A percentile compares a stretch with the other conserved stretches of the same genome.
phyloP scores from a whole-genome alignment of 192 early-diverging fungal species.

The Kappamyces sp. region DNA sequence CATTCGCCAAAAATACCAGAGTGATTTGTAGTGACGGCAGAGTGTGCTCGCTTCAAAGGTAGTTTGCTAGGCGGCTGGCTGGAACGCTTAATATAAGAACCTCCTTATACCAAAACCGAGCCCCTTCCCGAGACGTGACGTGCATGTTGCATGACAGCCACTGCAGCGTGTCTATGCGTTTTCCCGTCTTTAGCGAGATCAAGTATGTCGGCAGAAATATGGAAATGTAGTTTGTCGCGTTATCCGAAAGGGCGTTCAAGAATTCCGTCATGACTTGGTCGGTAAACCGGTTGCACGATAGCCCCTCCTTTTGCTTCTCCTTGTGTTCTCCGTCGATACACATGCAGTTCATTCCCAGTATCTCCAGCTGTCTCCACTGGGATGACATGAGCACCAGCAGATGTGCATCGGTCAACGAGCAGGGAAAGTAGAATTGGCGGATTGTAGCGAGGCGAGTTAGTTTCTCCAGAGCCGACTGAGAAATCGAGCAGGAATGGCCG shows the following conservation, averaged over 20 bases:
- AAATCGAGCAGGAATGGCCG: slow-evolving; percentile 3
- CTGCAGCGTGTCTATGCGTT: slow-evolving; percentile 1
- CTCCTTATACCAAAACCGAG: slow-evolving; percentile 4
- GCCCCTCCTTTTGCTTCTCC: not conserved
- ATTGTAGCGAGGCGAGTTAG: not conserved
- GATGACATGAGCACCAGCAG: slow-evolving; percentile 1
- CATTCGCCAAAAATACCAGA: no score
- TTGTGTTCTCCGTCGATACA: slow-evolving; percentile 1
- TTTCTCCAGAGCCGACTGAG: not conserved
- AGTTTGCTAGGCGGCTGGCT: not conserved
- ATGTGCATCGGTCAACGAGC: slow-evolving; percentile 4
- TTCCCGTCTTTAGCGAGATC: not conserved
- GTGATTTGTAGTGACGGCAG: not conserved
- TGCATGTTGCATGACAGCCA: not conserved
- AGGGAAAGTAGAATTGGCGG: slow-evolving; percentile 5
- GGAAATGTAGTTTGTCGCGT: not conserved
- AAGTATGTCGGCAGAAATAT: slow-evolving; percentile 3
- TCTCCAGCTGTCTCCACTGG: slow-evolving; percentile 1
- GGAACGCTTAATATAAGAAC: not conserved
- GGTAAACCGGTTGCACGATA: slow-evolving; percentile 8
- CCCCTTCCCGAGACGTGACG: not conserved
- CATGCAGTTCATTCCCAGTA: not conserved
- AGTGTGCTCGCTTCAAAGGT: not conserved
- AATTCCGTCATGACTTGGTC: not conserved
- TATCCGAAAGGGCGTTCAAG: not conserved